phyloP scores from a whole-genome alignment of 805 yeast genomes.

The Yamadazyma laniorum region DNA sequence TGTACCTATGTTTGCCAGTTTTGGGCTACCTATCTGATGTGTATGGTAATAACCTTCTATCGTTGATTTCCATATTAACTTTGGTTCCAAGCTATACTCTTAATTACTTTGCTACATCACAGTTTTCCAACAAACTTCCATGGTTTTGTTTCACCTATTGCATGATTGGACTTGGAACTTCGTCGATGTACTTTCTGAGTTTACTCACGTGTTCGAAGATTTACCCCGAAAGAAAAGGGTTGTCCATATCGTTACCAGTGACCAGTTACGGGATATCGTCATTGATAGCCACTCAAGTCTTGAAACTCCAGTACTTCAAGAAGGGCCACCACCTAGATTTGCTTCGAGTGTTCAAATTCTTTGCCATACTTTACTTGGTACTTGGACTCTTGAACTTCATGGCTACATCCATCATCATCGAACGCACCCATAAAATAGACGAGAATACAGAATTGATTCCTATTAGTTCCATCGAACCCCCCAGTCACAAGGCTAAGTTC shows the following conservation, averaged over 20 bases:
- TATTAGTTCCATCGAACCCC: conserved; percentile 37
- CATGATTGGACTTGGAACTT: conserved; percentile 68
- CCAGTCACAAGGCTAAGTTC: conserved; percentile 32
- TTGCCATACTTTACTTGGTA: conserved; percentile 51
- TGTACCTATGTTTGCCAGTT: conserved; percentile 80
- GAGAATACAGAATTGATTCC: conserved; percentile 30
- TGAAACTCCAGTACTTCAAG: conserved; percentile 42
- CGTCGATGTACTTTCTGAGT: conserved; percentile 68
- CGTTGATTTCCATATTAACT: conserved; percentile 56
- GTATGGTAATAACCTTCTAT: conserved; percentile 77
- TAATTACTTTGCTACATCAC: conserved; percentile 18
- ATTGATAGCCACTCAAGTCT: conserved; percentile 64
- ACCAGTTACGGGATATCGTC: conserved; percentile 84
- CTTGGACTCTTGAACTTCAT: conserved; percentile 62
- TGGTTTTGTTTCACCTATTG: conserved; percentile 49
- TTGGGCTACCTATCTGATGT: conserved; percentile 80
- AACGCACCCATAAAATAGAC: conserved; percentile 13
- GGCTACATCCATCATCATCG: conserved; percentile 60
- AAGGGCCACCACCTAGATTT: conserved; percentile 39
- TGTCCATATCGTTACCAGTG: conserved; percentile 86
- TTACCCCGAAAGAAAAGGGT: conserved; percentile 71
- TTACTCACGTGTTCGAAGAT: conserved; percentile 80
- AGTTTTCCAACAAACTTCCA: conserved; percentile 10
- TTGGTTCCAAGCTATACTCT: conserved; percentile 67
- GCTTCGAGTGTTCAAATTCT: conserved; percentile 49